Evolutionary conservation across 495 filamentous ascomycete genomes (phyloP), one percentile per base, ranked within the genome.

Genomic region (Immersiella caudata): DNA sequence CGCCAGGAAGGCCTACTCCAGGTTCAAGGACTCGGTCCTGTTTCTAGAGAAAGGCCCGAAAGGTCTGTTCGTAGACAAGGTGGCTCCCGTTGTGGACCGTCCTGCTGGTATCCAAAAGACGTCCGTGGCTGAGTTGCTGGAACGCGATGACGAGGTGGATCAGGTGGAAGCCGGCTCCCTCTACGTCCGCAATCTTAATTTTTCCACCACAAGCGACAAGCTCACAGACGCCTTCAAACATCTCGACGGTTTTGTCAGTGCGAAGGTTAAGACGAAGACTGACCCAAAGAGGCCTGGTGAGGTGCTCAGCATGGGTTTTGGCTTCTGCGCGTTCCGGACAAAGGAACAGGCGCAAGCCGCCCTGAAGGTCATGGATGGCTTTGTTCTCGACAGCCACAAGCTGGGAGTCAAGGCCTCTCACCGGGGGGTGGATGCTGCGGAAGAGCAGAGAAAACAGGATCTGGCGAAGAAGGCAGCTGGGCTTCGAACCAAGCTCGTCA

Each of bases 41-140:
- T 97, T 96, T 74, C 82, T 99, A 27, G 95, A 99, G 74, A 97
- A 96, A 75, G 95, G 90, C 0, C 95, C 95, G 7, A 92, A 90
- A 76, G 86, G 91, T 67, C 74, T 99, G 27, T 96, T 99, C 71
- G 79, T 74, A 14, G 76, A 71, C 67, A 80, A 80, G 60, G 77
- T 76, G 21, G 72, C 73, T 26, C 72, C 73, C 24, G 56, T 59
- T 4, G 63, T 61, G 18, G 74, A 74, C 64, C 73, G 74, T 26
- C 73, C 75, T 62, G 72, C 69, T 27, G 75, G 76, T 22, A 69
- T 81, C 9, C 76, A 81, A 70, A 84, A 83, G 62, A 60, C 76
- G 50, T 76, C 77, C 16, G 79, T 72, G 20, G 75, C 78, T 22
- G 85, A 85, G 27, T 80, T 88, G 52, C 79, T 94, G 65, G 81